phyloP scores from a whole-genome alignment of 2,329 filamentous ascomycete species.

The Knoxdaviesia proteae region DNA sequence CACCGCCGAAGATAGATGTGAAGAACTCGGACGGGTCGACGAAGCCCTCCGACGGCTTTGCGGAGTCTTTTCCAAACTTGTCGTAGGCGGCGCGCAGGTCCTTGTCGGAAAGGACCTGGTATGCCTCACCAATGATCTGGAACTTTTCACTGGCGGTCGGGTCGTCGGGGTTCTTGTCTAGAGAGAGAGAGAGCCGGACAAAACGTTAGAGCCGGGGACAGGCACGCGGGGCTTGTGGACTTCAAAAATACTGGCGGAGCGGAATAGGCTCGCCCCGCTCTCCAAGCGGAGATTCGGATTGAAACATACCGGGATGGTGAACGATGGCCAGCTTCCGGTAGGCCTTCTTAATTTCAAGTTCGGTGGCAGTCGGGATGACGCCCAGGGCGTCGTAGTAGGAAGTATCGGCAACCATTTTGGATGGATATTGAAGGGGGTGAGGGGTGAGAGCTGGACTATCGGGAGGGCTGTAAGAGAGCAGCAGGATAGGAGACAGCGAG shows the following conservation, averaged over 20 bases:
- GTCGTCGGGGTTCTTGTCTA: conserved; percentile 95
- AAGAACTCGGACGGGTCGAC: conserved; percentile 96
- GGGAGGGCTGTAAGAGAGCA: no score
- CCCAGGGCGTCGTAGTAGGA: conserved; percentile 74
- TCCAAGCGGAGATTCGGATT: not conserved
- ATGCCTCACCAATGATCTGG: conserved; percentile 60
- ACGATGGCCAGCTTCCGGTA: conserved; percentile 89
- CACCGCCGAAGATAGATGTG: conserved; percentile 91
- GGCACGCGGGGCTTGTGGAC: not conserved
- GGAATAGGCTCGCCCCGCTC: not conserved
- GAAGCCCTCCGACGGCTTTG: conserved; percentile 78
- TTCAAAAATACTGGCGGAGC: not conserved
- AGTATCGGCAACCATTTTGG: conserved; percentile 68
- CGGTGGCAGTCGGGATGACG: conserved; percentile 65
- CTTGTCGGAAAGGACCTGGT: conserved; percentile 67
- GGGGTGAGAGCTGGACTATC: not conserved
- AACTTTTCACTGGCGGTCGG: conserved; percentile 87
- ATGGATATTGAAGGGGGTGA: not conserved
- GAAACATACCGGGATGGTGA: conserved; percentile 56
- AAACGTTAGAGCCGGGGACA: conserved; percentile 1
- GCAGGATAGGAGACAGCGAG: not conserved
- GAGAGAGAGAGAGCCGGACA: conserved; percentile 3
- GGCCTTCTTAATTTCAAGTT: conserved; percentile 91
- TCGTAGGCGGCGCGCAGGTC: conserved; percentile 85
- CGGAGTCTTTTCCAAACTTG: conserved; percentile 89